Percentiles rank a stretch among this genome's conserved stretches.
phyloP scores from a whole-genome alignment of 169 alveolate genomes.

The Cryptosporidium parvum region DNA sequence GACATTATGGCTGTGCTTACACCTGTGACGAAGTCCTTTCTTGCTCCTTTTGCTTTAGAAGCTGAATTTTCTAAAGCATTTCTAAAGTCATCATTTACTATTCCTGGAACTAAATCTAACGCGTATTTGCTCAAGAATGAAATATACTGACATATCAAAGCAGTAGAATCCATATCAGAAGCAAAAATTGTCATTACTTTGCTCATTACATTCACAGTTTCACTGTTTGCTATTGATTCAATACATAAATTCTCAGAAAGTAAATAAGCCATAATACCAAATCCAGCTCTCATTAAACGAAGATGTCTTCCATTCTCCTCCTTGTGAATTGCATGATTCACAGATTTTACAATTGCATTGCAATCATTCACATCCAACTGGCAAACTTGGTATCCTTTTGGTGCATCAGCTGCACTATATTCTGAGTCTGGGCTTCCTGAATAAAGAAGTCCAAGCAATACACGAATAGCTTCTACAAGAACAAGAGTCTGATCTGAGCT shows the following conservation, averaged over 20 bases:
- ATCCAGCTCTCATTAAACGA: constrained; percentile 82
- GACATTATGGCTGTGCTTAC: constrained; percentile 42
- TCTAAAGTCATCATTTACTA: constrained; percentile 32
- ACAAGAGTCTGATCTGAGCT: constrained; percentile 83
- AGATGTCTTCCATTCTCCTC: constrained; percentile 81
- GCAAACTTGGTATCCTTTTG: constrained; percentile 71
- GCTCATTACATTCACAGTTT: constrained; percentile 77
- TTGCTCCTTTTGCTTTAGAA: constrained; percentile 29
- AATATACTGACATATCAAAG: constrained; percentile 28
- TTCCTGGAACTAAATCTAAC: constrained; percentile 47
- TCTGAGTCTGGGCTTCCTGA: constrained; percentile 71
- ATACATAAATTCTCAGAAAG: constrained; percentile 81
- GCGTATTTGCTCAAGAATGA: constrained; percentile 42
- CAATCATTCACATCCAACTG: constrained; percentile 67
- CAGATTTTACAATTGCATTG: constrained; percentile 36
- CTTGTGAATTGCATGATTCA: constrained; percentile 64
- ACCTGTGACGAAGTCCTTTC: constrained; percentile 32
- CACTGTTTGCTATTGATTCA: constrained; percentile 80
- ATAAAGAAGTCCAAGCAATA: constrained; percentile 84
- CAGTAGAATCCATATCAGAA: constrained; percentile 75
- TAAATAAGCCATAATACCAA: constrained; percentile 80
- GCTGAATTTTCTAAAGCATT: constrained; percentile 48
- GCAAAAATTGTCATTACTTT: constrained; percentile 78
- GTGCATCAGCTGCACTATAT: constrained; percentile 74
- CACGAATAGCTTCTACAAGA: constrained; percentile 87